A percentile compares a stretch with the other conserved stretches of the same genome.
Conservation (phyloP, 1,284 basidiomycete species). For the Trichosporon asahii region DNA sequence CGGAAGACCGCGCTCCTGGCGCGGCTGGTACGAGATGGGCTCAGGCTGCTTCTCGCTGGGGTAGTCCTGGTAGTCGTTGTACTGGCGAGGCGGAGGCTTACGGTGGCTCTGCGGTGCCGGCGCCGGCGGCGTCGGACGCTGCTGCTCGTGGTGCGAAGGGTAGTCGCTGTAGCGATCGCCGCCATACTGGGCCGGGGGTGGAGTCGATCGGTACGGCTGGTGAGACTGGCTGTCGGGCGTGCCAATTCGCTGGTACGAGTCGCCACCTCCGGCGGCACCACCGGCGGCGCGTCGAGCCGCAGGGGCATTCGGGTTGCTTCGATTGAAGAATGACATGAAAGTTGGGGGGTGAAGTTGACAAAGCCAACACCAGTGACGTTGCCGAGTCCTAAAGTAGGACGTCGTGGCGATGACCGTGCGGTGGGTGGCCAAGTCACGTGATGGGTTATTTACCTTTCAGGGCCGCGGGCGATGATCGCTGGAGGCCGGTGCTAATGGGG, state of each 20-base stretch:
- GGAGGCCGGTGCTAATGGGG: background rate
- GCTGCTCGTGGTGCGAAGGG: background rate
- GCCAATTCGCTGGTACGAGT: slow-evolving; percentile 43
- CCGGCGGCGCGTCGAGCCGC: slow-evolving; percentile 34
- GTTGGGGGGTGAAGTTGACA: slow-evolving; percentile 46
- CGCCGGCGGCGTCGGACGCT: slow-evolving; percentile 9
- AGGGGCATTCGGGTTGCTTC: slow-evolving; percentile 43
- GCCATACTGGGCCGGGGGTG: slow-evolving; percentile 21
- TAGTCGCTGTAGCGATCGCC: slow-evolving; percentile 13
- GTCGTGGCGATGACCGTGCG: background rate
- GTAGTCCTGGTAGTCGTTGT: slow-evolving; percentile 14
- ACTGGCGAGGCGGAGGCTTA: slow-evolving; percentile 7
- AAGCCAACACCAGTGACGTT: slow-evolving; percentile 11
- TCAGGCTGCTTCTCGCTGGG: slow-evolving; percentile 21
- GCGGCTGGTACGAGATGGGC: slow-evolving; percentile 16
- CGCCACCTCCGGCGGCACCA: slow-evolving; percentile 13
- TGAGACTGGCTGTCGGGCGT: slow-evolving; percentile 16
- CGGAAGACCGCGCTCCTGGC: slow-evolving; percentile 11
- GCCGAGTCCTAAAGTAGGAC: background rate
- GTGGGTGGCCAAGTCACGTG: background rate
- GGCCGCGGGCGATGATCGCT: background rate
- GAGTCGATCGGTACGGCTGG: slow-evolving; percentile 8
- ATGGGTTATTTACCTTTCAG: background rate
- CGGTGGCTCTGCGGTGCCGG: slow-evolving; percentile 8
- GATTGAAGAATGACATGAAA: slow-evolving; percentile 51